These are phyloP conservation scores for Solanum clarkiae DNA, from an alignment of 257 asterid species.

Conservation along the genomic window DNA sequence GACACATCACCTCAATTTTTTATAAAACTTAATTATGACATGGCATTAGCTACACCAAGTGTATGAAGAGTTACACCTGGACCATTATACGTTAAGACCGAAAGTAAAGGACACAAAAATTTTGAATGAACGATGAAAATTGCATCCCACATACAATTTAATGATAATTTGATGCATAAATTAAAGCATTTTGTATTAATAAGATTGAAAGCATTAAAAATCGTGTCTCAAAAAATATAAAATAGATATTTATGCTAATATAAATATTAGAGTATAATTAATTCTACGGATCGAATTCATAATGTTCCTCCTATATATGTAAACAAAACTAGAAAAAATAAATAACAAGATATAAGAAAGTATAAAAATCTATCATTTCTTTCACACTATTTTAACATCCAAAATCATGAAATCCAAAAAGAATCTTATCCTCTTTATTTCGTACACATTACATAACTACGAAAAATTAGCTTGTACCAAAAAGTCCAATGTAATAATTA, in stretches of 20 bases:
- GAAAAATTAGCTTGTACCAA: background rate
- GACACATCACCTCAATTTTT: background rate
- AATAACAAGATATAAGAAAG: background rate
- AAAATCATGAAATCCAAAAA: background rate
- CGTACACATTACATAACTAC: too few relatives aligned
- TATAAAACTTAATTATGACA: background rate
- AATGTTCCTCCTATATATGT: background rate
- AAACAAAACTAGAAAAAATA: background rate
- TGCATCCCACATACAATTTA: accelerated
- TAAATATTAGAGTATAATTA: background rate
- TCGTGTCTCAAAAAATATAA: accelerated
- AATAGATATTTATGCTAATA: accelerated
- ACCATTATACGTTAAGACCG: too few relatives aligned
- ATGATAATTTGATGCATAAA: background rate
- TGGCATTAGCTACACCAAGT: background rate
- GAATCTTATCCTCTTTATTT: background rate
- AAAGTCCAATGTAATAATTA: background rate
- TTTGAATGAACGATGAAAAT: too few relatives aligned
- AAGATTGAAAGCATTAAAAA: accelerated
- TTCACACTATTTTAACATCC: background rate
- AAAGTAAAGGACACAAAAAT: too few relatives aligned
- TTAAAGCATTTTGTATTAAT: background rate
- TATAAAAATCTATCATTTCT: background rate
- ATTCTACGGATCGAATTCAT: background rate
- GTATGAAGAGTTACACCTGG: background rate